These are phyloP conservation scores for Nicotiana rustica DNA, from an alignment of 305 asterid species.

Conservation along the genomic window DNA sequence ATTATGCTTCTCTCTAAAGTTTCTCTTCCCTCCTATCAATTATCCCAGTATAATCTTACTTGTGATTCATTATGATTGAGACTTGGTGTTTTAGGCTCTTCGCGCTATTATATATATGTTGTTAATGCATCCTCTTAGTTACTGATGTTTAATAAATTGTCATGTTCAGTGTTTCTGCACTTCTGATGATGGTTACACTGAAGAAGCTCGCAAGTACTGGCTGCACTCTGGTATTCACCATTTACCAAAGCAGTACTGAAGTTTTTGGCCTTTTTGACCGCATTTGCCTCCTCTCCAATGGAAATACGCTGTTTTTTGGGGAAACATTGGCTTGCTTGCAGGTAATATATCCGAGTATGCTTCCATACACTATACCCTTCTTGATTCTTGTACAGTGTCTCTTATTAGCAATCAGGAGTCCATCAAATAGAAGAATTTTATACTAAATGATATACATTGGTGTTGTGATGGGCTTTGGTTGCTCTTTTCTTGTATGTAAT, in stretches of 20 bases:
- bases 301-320: slow-evolving; percentile 97
- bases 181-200: slow-evolving; percentile 97
- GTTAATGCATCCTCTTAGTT: slow-evolving; percentile 16
- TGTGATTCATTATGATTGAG: slow-evolving; percentile 3
- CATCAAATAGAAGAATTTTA: slow-evolving; percentile 10
- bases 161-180: slow-evolving; percentile 86
- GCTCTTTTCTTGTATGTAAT: slow-evolving; percentile 26
- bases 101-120: slow-evolving; percentile 21
- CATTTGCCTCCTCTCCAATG: slow-evolving; percentile 97
- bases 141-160: slow-evolving; percentile 19
- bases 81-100: background rate
- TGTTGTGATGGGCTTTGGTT: background rate
- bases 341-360: slow-evolving; percentile 55
- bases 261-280: slow-evolving; percentile 99
- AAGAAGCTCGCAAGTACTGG: slow-evolving; percentile 99
- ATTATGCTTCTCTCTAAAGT: background rate
- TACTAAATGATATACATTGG: background rate
- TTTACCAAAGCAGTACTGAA: slow-evolving; percentile 98
- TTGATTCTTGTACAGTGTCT: slow-evolving; percentile 10
- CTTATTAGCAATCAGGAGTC: slow-evolving; percentile 25
- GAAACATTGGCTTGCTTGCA: slow-evolving; percentile 99
- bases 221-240: slow-evolving; percentile 94
- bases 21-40: background rate
- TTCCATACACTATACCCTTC: background rate
- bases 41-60: background rate